phyloP scores from a whole-genome alignment of 2,329 filamentous ascomycete species.

The Neospermospora avenae region DNA sequence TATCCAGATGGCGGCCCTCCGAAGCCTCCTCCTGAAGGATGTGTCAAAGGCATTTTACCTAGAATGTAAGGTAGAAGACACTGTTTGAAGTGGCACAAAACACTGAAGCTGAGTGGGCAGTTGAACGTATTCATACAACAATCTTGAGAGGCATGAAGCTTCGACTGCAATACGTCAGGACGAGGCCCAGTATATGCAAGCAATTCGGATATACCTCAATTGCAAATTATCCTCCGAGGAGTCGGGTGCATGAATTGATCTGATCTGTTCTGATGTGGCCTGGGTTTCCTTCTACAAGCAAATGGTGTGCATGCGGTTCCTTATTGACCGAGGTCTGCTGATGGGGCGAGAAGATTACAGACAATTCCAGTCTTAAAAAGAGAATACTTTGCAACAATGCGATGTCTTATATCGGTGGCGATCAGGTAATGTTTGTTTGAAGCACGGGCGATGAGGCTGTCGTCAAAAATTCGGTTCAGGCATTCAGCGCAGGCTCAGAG shows the following conservation, averaged over 20 bases:
- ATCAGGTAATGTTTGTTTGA: conserved; percentile 1
- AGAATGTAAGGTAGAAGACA: not conserved
- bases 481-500: not conserved
- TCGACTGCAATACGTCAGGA: not conserved
- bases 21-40: not conserved
- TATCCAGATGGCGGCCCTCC: not conserved
- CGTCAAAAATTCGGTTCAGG: not conserved
- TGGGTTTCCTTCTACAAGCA: not conserved
- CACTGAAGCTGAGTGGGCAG: not conserved
- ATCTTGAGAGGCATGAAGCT: not conserved
- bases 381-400: not conserved
- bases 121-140: not conserved
- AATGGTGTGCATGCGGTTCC: not conserved
- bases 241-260: not conserved
- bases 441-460: not conserved
- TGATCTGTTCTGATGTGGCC: not conserved
- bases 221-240: not conserved
- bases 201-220: conserved; percentile 3
- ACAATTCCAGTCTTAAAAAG: not conserved
- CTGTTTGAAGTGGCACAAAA: not conserved
- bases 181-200: not conserved
- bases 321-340: not conserved
- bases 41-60: conserved; percentile 7
- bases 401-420: not conserved
- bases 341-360: not conserved